Base-by-base conservation (phyloP, 306 rosid genomes). In the Vigna hirtella region DNA sequence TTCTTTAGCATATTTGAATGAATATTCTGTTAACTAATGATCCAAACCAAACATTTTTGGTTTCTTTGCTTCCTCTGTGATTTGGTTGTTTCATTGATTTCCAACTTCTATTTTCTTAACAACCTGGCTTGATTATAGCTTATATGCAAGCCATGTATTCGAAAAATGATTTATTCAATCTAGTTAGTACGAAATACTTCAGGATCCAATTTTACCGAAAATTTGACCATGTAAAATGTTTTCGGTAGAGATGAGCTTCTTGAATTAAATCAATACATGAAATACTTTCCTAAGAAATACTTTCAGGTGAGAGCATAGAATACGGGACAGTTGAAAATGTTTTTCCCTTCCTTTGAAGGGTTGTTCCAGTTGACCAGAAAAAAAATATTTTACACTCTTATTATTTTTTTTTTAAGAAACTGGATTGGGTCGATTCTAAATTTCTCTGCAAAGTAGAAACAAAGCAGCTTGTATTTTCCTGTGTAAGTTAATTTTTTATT, bases 321-420 rank as follows among this genome's bases (percentile, higher is more conserved):
- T 73, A 38, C 79, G 0, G 83, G 42, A 18, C 43, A 42, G 3
- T 18, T 9, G 40, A 20, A 51, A 24, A 48, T 2, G 9, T 5
- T 52, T 51, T 63, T 26, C 28, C 14, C 6, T 45, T 70, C 61
- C 15, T 59, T 52, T 36, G 17, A 28, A 28, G 51, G 30, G 52
- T 18, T 72, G 61, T 72, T 13, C 10, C 66, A 38, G 56, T 71
- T 36, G 49, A 51, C 73, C 57, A 71, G 58, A 56, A 62, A 61
- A 62, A 34, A 61, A 63, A 16, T 62, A 49, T n/a, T 11, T 11
- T 15, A 6, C 66, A 12, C 56, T 45, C 62, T 28, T 81, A 16
- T 9, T 74, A 34, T 22, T 66, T 36, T 32, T 51, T 51, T 16
- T 5, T 15, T 53, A 26, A 26, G 36, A 49, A 48, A 72, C 26